Conservation (phyloP, 2,329 filamentous ascomycete genomes). For the Diaporthe humulicola region DNA sequence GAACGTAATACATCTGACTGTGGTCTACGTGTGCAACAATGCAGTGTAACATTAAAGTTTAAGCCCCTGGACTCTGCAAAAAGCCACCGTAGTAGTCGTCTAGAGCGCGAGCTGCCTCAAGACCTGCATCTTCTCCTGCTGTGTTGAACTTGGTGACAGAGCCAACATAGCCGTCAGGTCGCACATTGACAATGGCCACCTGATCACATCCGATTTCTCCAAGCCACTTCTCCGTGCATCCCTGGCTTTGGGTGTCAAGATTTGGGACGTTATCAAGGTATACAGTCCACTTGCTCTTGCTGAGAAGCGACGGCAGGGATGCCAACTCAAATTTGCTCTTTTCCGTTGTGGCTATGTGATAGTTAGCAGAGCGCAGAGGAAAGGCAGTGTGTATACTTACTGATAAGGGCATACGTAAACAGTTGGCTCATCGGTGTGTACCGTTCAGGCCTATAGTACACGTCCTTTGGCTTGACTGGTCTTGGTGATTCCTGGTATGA, state of each 20-base stretch:
- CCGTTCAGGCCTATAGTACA: slow-evolving; percentile 75
- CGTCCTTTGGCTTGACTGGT: slow-evolving; percentile 69
- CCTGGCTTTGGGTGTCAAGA: slow-evolving; percentile 62
- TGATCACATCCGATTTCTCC: slow-evolving; percentile 68
- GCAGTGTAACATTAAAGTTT: neutral
- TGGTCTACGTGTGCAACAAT: neutral
- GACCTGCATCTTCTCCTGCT: slow-evolving; percentile 42
- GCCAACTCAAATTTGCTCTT: slow-evolving; percentile 75
- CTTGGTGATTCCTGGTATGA: slow-evolving; percentile 74
- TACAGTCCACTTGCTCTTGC: slow-evolving; percentile 77
- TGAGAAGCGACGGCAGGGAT: slow-evolving; percentile 72
- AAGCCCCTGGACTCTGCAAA: slow-evolving; percentile 60
- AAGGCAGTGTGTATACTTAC: slow-evolving; percentile 56
- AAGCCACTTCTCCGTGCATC: slow-evolving; percentile 78
- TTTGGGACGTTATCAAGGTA: slow-evolving; percentile 76
- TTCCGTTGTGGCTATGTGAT: slow-evolving; percentile 39
- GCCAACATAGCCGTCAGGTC: slow-evolving; percentile 82
- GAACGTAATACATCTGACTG: neutral
- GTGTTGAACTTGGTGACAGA: slow-evolving; percentile 67
- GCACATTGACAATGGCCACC: slow-evolving; percentile 75
- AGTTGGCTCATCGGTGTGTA: slow-evolving; percentile 77
- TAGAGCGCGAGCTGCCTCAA: slow-evolving; percentile 64
- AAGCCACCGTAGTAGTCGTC: slow-evolving; percentile 68
- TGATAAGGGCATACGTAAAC: slow-evolving; percentile 78
- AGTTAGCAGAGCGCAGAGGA: neutral